Conservation (phyloP, 1,284 basidiomycete genomes). For the Wolfiporia cocos region DNA sequence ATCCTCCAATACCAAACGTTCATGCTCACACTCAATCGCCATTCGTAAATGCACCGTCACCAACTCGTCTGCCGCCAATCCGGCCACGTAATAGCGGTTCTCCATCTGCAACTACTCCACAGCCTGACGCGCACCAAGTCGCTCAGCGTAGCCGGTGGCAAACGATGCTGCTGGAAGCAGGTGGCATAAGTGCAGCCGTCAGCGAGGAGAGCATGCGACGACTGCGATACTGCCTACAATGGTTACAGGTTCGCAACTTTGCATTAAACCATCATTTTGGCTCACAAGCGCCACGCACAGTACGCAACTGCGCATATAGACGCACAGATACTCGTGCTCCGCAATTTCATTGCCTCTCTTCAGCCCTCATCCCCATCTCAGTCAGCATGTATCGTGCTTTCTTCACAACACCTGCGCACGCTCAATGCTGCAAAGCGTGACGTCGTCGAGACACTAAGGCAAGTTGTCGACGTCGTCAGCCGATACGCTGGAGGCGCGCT, state of each 20-base stretch:
- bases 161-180: constrained; percentile 78
- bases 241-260: constrained; percentile 66
- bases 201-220: constrained; percentile 89
- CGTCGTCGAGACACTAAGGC: constrained; percentile 80
- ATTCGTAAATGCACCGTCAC: background rate
- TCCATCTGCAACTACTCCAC: constrained; percentile 3
- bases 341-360: constrained; percentile 74
- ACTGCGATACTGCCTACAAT: constrained; percentile 82
- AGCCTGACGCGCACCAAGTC: constrained; percentile 33
- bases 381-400: constrained; percentile 33
- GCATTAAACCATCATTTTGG: background rate
- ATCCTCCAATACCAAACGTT: constrained; percentile 11
- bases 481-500: constrained; percentile 82
- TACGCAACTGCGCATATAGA: constrained; percentile 88
- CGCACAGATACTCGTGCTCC: constrained; percentile 78
- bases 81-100: background rate
- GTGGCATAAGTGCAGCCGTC: constrained; percentile 83
- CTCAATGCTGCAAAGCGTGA: constrained; percentile 74
- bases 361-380: constrained; percentile 37
- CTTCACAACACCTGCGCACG: constrained; percentile 54
- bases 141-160: constrained; percentile 77
- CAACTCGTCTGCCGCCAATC: constrained; percentile 5
- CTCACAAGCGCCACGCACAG: constrained; percentile 30
- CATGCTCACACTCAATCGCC: background rate
- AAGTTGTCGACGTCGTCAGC: constrained; percentile 85